Conservation (phyloP, 352 stramenopile species). For the Phytopythium mirpurense region DNA sequence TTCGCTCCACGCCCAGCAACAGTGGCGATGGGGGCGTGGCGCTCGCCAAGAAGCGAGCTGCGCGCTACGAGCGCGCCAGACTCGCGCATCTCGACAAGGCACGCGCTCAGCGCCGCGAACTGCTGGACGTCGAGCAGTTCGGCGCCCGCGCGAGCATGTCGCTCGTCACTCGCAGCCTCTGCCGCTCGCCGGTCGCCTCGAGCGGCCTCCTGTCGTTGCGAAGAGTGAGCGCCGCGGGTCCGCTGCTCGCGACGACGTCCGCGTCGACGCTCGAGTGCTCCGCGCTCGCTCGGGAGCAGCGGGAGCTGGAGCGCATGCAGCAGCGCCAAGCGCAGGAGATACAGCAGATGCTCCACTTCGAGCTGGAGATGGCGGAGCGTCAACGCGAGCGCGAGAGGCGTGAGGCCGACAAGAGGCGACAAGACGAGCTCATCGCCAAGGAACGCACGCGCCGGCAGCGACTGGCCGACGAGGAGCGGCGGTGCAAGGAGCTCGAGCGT, state of each 20-base stretch:
- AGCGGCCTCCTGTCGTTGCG: constrained; percentile 3
- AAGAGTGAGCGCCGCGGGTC: not conserved
- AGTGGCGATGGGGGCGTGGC: constrained; percentile 30
- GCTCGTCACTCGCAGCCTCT: constrained; percentile 44
- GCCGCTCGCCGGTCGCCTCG: constrained; percentile 30
- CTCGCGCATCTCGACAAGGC: constrained; percentile 45
- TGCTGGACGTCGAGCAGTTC: constrained; percentile 46
- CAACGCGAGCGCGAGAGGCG: constrained; percentile 45
- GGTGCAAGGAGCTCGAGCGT: constrained; percentile 48
- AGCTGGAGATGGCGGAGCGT: constrained; percentile 55
- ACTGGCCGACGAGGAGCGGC: constrained; percentile 44
- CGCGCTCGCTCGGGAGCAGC: constrained; percentile 61
- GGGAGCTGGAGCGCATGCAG: constrained; percentile 65
- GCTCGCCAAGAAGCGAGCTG: constrained; percentile 49
- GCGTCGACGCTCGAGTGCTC: constrained; percentile 30
- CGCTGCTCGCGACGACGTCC: constrained; percentile 7
- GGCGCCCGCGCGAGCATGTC: constrained; percentile 50
- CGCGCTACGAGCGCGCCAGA: constrained; percentile 53
- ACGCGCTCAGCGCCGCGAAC: constrained; percentile 40
- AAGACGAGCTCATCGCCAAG: constrained; percentile 34
- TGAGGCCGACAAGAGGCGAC: constrained; percentile 39
- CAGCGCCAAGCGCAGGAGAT: constrained; percentile 59
- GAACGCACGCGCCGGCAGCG: constrained; percentile 38
- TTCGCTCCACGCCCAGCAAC: constrained; percentile 12
- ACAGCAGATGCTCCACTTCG: constrained; percentile 67